These are phyloP conservation scores for Recurvomyces mirabilis DNA, from an alignment of 495 filamentous ascomycete genomes.

Conservation along the genomic window DNA sequence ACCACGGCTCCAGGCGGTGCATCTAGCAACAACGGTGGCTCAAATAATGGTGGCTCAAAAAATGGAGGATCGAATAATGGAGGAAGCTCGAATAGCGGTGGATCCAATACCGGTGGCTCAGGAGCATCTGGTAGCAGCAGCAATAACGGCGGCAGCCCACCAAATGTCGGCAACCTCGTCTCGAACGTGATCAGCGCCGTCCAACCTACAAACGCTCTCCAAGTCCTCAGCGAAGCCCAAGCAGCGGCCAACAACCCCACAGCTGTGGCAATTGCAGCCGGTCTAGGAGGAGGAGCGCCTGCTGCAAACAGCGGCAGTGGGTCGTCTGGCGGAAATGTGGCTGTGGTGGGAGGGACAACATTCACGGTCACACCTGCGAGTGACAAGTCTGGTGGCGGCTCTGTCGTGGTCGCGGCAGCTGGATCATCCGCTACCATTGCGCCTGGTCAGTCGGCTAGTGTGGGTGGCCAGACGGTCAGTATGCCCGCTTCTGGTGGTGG, in stretches of 20 bases:
- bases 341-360: conserved; percentile 23
- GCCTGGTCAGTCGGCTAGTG: not conserved
- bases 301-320: not conserved
- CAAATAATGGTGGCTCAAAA: not conserved
- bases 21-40: not conserved
- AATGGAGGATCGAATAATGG: not conserved
- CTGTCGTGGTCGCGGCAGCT: conserved; percentile 20
- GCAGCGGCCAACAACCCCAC: not conserved
- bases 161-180: not conserved
- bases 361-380: conserved; percentile 25
- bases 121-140: not conserved
- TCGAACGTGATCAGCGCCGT: conserved; percentile 7
- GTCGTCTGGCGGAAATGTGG: conserved; percentile 4
- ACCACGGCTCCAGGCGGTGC: too few relatives aligned
- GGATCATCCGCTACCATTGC: conserved; percentile 16
- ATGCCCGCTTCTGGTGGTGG: not conserved
- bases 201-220: conserved; percentile 11
- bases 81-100: not conserved
- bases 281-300: conserved; percentile 1
- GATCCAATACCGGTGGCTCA: not conserved
- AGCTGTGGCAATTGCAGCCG: conserved; percentile 3
- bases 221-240: conserved; percentile 4
- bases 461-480: not conserved
- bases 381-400: conserved; percentile 23
- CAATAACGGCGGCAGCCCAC: not conserved